A percentile compares a stretch with the other conserved stretches of the same genome.
Conservation (phyloP, 2,329 filamentous ascomycete genomes). For the Aureobasidium sp. region DNA sequence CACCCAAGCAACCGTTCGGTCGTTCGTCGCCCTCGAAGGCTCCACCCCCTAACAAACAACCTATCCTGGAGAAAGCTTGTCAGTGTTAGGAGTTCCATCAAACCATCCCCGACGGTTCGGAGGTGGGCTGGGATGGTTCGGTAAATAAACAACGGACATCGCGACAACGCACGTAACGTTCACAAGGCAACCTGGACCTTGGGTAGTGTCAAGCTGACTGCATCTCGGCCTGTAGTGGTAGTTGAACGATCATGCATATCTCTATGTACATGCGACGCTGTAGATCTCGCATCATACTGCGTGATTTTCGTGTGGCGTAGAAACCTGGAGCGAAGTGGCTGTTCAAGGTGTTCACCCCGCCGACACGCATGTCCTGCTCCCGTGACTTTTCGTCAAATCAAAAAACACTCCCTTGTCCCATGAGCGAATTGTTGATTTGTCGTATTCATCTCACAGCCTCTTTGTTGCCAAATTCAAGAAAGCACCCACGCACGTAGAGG, state of each 20-base stretch:
- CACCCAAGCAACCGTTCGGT: conserved; percentile 1
- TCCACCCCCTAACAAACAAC: neutral
- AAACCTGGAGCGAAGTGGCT: neutral
- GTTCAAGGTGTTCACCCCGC: neutral
- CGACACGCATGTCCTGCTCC: neutral
- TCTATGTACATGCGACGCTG: neutral
- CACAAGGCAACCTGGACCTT: neutral
- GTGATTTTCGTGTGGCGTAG: conserved; percentile 7
- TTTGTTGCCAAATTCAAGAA: neutral
- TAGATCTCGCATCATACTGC: neutral
- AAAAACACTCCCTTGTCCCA: neutral
- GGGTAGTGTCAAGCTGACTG: neutral
- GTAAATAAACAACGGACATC: neutral
- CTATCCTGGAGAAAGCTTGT: neutral
- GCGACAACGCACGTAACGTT: neutral
- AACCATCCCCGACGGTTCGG: neutral
- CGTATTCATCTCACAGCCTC: neutral
- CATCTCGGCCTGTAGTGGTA: neutral
- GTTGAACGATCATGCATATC: neutral
- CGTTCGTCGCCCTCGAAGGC: neutral
- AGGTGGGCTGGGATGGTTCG: neutral
- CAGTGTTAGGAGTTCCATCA: neutral
- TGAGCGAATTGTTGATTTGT: conserved; percentile 1
- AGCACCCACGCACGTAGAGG: neutral
- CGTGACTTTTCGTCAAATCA: neutral